Conservation (phyloP, 1,284 basidiomycete species). For the Cryptococcus sp. region DNA sequence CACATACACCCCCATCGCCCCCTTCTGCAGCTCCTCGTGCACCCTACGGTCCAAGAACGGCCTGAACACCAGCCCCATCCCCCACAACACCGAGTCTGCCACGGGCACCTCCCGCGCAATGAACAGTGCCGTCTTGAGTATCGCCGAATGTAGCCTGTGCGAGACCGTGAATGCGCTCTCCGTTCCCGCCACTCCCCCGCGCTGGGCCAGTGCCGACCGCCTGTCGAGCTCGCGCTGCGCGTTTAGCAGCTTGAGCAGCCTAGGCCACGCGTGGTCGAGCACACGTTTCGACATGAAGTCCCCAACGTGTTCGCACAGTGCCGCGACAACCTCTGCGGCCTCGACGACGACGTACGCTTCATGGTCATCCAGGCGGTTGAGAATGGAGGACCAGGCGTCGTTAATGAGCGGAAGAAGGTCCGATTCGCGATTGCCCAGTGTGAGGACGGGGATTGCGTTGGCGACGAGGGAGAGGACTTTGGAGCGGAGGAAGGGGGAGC, state of each 20-base stretch:
- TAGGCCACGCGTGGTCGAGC: constrained; percentile 87
- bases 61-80: constrained; percentile 67
- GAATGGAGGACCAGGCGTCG: constrained; percentile 79
- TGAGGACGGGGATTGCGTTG: constrained; percentile 68
- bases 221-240: constrained; percentile 61
- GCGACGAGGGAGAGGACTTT: constrained; percentile 71
- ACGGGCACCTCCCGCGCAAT: constrained; percentile 62
- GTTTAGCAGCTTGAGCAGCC: constrained; percentile 61
- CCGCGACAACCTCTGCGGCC: constrained; percentile 66
- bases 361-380: constrained; percentile 70
- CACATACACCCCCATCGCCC: constrained; percentile 63
- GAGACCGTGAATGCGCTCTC: constrained; percentile 55
- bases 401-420: constrained; percentile 78
- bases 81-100: constrained; percentile 70
- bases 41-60: constrained; percentile 65
- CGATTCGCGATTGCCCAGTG: constrained; percentile 55
- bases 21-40: constrained; percentile 68
- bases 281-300: constrained; percentile 76
- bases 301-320: constrained; percentile 65
- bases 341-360: constrained; percentile 74
- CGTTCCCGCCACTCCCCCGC: constrained; percentile 49
- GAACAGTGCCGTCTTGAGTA: constrained; percentile 67
- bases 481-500: constrained; percentile 74
- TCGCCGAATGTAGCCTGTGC: constrained; percentile 67
- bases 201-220: constrained; percentile 59